phyloP scores from a whole-genome alignment of 306 rosid genomes.

The Trichosanthes truncata region DNA sequence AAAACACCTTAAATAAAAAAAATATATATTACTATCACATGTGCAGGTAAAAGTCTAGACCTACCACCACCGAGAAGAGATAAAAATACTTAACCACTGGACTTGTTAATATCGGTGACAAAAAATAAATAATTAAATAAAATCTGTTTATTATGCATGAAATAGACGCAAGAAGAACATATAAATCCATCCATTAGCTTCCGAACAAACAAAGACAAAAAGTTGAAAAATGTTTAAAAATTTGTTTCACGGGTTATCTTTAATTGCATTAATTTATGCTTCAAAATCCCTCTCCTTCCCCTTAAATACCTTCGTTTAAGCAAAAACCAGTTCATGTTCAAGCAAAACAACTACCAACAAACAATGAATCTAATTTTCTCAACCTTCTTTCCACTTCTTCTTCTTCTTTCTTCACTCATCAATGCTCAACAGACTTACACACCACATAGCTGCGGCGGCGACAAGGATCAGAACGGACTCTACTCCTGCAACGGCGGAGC shows the following conservation, averaged over 20 bases:
- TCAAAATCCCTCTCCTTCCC: not conserved
- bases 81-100: too few species aligned
- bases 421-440: slow-evolving; percentile 6
- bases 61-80: too few species aligned
- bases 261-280: not conserved
- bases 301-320: not conserved
- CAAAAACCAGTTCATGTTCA: not conserved
- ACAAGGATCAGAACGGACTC: slow-evolving; percentile 13
- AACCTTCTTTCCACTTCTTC: not conserved
- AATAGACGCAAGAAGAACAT: not conserved
- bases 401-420: not conserved
- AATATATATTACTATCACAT: too few species aligned
- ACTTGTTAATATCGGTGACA: too few species aligned
- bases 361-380: not conserved
- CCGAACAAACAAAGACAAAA: not conserved
- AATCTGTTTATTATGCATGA: not conserved
- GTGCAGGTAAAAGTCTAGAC: too few species aligned
- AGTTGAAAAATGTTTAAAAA: not conserved
- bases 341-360: not conserved
- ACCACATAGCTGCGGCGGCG: not conserved
- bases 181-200: not conserved
- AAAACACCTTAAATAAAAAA: too few species aligned
- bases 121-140: too few species aligned
- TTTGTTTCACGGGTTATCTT: not conserved
- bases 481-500: slow-evolving; percentile 45